Evolutionary conservation across 495 filamentous ascomycete species (phyloP), one percentile per base, ranked within the genome.

Genomic region (Penicillium samsonianum): DNA sequence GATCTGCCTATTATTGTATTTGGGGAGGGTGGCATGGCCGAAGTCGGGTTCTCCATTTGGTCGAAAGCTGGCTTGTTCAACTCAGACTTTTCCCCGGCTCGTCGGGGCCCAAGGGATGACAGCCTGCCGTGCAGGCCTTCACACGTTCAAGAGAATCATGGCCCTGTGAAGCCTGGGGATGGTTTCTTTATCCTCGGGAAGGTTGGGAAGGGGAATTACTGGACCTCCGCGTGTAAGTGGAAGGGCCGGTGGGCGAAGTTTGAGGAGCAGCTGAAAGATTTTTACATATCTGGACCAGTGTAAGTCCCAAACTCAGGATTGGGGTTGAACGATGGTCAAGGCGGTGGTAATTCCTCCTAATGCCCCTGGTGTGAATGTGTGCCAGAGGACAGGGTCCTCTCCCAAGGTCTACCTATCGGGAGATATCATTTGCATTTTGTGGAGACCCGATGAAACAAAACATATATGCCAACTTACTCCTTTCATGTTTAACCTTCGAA

Each of bases 161-260:
- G 65, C 37, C 65, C 65, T 10, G 46, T 65, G 6, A 58, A 67
- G 20, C 65, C 65, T 20, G 59, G 47, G 6, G 65, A 65, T 47
- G 65, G 62, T 1, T 67, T 67, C 37, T 63, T 65, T 35, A 71
- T 81, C 22, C 51, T 82, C 10, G 80, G 80, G 1, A 79, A 80
- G 63, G 79, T 81, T 57, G 64, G 59, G 14, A 69, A 71, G 28
- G 80, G 76, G 2, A 80, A 81, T 59, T 82, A 79, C 45, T 80
- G 76, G 80, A 54, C 75, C 7, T 63, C 58, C 2, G 62, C 59
- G 30, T 64, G 45, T 46, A 65, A 63, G 53, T 57, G 64, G 1
- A 62, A 59, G 54, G 64, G 67, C 11, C 55, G 58, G 49, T 70
- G 67, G 67, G 63, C 53, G 23, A 61, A 57, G 31, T 61, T 70